phyloP scores from a whole-genome alignment of 2,329 filamentous ascomycete genomes.

The Gnomoniopsis sp. region DNA sequence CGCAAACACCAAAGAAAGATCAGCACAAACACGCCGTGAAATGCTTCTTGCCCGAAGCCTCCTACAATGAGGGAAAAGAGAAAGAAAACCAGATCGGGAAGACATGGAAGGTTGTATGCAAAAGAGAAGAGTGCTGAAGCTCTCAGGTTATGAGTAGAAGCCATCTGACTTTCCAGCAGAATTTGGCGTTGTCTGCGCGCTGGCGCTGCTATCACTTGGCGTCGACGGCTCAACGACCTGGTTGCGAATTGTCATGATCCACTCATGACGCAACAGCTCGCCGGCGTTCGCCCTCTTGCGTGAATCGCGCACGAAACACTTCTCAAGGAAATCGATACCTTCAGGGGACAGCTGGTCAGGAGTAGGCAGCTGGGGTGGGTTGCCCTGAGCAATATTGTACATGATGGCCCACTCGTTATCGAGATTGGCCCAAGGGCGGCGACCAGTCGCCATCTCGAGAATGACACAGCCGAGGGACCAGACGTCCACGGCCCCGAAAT shows the following conservation, averaged over 20 bases:
- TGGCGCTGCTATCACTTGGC: conserved; percentile 53
- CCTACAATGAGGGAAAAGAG: background rate
- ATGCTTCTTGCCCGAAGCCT: background rate
- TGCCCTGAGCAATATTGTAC: conserved; percentile 99
- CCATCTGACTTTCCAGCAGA: conserved; percentile 29
- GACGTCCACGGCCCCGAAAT: conserved; percentile 85
- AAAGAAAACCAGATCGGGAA: background rate
- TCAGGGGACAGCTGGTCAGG: conserved; percentile 77
- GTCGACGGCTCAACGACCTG: conserved; percentile 63
- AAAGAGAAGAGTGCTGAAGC: background rate
- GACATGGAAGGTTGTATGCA: background rate
- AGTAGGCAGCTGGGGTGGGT: conserved; percentile 80
- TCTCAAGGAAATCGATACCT: conserved; percentile 84
- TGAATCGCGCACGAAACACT: conserved; percentile 85
- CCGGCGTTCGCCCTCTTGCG: conserved; percentile 74
- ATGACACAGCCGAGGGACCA: conserved; percentile 98
- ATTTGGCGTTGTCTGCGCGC: conserved; percentile 36
- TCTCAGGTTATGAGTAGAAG: conserved; percentile 26
- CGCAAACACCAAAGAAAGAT: conserved; percentile 1
- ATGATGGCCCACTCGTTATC: conserved; percentile 99
- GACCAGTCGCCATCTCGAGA: conserved; percentile 93
- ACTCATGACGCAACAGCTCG: conserved; percentile 90
- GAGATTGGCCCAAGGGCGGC: conserved; percentile 88
- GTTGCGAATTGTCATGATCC: conserved; percentile 68
- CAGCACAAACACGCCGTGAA: conserved; percentile 6